Evolutionary conservation across 148 eudicot genomes (phyloP), one percentile per base, ranked within the genome.

Genomic region (Rhododendron ovatum): DNA sequence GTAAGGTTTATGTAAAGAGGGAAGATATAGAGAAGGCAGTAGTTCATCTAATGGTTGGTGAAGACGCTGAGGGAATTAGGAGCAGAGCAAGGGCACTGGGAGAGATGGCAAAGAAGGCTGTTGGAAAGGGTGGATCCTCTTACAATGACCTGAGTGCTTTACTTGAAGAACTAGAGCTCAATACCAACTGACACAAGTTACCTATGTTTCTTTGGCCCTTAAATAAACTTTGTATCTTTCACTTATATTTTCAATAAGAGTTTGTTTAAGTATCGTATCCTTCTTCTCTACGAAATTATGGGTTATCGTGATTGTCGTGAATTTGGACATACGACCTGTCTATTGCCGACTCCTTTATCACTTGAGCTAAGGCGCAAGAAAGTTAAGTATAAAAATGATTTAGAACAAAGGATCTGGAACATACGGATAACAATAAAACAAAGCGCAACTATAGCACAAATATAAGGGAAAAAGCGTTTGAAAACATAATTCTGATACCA

Each of bases 41-140:
- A 9, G 22, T 30, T 26, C 55, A 28, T 22, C 8, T 83, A 43
- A 45, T 83, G 78, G 78, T 69, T 0, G 43, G 85, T n/a, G 78
- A 67, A 69, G 78, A 83, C 45, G 85, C 78, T 45, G 85, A 83
- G 59, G 77, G 28, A 17, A 83, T 28, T 35, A 83, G 78, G 26
- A 83, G 57, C 43, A 75, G 85, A 65, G 78, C 85, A 67, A 43
- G 11, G 41, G 78, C 85, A 67, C 7, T 43, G 39, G 41, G 76
- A 83, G 85, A 69, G 18, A 48, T 2, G 78, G 79, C 85, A 30
- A 83, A 48, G 79, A 83, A 69, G 79, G 79, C 85, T 83, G 22
- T 83, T 69, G 63, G 30, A 71, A 59, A 83, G 37, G 79, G 63
- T 69, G 85, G 85, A 69, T 83, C 85, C 9, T 83, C 85, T 30